Evolutionary conservation across 2,329 filamentous ascomycete species (phyloP), one percentile per base, ranked within the genome.

Genomic region (Apiospora koreana): DNA sequence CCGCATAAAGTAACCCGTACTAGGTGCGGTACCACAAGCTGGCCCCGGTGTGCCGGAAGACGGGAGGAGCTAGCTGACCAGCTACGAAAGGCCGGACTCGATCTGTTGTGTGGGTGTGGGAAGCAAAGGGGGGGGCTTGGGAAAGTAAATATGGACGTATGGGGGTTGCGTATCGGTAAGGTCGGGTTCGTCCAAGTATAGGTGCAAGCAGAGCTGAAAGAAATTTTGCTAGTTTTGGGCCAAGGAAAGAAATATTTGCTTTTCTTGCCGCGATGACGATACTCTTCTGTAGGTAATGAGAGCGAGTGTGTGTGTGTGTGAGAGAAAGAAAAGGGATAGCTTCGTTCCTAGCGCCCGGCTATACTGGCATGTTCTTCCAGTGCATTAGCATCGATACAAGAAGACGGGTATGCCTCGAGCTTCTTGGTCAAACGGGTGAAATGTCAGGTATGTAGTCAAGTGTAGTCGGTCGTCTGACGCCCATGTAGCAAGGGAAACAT

Each of bases 1-100:
- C 66, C 66, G 66, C 66, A 54, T 68, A 68, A 68, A 48, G 43
- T 68, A 68, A 68, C 46, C 38, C n/a, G 28, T 68, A 67, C 65
- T 46, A 46, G 65, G 65, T 46, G 35, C 41, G 45, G 65, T 46
- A 28, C 65, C 65, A 21, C 42, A 67, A 12, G 25, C 42, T 35
- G 65, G 42, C 65, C 65, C 42, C 25, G 35, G 65, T 46, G 65
- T 67, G 65, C 65, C 45, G 42, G 35, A 46, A 43, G 65, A 46
- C 42, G 42, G 42, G 25, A 67, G 28, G 65, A 62, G 54, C 64
- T 31, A 67, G 65, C 65, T 67, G 42, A 31, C 25, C 65, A 46
- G 65, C 65, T 67, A 35, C 54, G 8, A 38, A 38, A n/a, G 54
- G 21, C 28, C 31, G 54, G 54, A 38, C 54, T 62, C 28, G 21